Conservation (phyloP, 2,329 filamentous ascomycete genomes). For the Septoria petroselini region DNA sequence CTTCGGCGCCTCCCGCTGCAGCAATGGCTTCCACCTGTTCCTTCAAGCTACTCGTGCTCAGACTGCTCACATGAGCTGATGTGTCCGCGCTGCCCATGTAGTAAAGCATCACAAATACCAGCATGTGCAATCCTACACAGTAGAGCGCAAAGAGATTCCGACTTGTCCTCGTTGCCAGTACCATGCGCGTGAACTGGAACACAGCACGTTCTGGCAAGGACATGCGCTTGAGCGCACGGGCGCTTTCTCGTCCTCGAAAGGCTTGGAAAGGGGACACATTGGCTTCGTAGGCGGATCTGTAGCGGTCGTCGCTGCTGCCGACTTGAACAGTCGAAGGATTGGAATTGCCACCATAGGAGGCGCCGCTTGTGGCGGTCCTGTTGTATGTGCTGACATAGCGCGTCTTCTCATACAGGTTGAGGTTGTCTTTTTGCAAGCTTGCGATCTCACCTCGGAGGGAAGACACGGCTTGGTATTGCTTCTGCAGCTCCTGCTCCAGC, state of each 20-base stretch:
- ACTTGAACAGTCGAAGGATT: conserved; percentile 70
- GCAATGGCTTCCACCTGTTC: conserved; percentile 15
- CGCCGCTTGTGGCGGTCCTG: conserved; percentile 64
- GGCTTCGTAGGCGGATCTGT: conserved; percentile 88
- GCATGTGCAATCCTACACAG: conserved; percentile 79
- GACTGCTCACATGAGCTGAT: conserved; percentile 58
- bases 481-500: conserved; percentile 84
- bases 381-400: conserved; percentile 94
- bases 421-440: conserved; percentile 90
- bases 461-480: conserved; percentile 75
- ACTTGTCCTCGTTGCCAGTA: conserved; percentile 84
- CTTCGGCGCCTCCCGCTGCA: conserved; percentile 15
- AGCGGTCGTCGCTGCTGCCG: conserved; percentile 65
- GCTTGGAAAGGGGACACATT: conserved; percentile 94
- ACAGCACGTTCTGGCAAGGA: conserved; percentile 84
- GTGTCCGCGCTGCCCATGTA: conserved; percentile 70
- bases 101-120: conserved; percentile 85
- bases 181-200: conserved; percentile 85
- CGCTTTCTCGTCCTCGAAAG: conserved; percentile 89
- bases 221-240: conserved; percentile 89
- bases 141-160: conserved; percentile 92
- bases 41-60: conserved; percentile 45
- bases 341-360: conserved; percentile 60
- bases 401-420: conserved; percentile 95
- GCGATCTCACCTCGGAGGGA: conserved; percentile 86